Evolutionary conservation across 179 eudicot genomes (phyloP), one percentile per base, ranked within the genome.

Genomic region (Vitellaria paradoxa): DNA sequence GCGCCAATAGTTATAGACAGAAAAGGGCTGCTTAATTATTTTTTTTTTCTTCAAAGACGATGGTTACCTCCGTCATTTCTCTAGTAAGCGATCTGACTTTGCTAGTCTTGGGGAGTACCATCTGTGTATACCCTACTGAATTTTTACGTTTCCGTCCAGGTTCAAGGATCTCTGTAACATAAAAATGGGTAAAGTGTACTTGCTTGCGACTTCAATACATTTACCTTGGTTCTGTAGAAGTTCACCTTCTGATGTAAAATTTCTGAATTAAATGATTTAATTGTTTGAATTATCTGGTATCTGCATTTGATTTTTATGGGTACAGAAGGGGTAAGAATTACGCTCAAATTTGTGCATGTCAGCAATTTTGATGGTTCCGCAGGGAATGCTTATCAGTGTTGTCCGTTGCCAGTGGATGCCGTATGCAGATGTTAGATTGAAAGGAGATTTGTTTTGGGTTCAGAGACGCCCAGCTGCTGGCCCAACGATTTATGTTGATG

Each of bases 1-100:
- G 86, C 78, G 87, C 92, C 23, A 76, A 56, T 66, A 84, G 17
- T 26, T 89, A 85, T 70, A 87, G 84, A 69, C 83, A 72, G 45
- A 89, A 89, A 77, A 69, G 20, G 59, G 68, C 78, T 17, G 30
- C 60, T 30, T 50, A 26, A 70, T 20, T 17, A 20, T 10, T 47
- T 20, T 11, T 17, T 40, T 10, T 47, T 20, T 11, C 56, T 61
- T 10, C 9, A 3, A 3, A 40, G 26, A 0, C 24, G 0, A 30
- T 30, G 37, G 37, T 30, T 30, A 2, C 37, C 37, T 30, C n/a
- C n/a, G n/a, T n/a, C n/a, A n/a, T n/a, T n/a, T n/a, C n/a, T n/a
- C 37, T 30, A 30, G 37, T 30, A 30, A 30, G 37, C 37, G 37
- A 30, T 30, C 37, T 0, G 37, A 30, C 37, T 30, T 30, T 30